These are phyloP conservation scores for Garcia nutans DNA, from an alignment of 345 rosid species.

Conservation along the genomic window DNA sequence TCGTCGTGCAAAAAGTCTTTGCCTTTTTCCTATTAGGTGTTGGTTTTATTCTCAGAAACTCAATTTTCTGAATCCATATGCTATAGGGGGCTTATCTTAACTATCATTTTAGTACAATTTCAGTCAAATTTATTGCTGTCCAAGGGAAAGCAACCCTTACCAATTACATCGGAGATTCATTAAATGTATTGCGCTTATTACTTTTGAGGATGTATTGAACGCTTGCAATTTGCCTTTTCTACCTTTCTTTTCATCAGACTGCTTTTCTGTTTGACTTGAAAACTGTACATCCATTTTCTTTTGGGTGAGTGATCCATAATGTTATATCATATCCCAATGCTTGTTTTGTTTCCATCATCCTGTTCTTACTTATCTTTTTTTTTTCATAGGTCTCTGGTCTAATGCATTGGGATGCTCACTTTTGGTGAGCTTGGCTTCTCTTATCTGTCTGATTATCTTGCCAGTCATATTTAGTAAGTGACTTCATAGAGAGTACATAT, in stretches of 20 bases:
- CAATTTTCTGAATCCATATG: too few species aligned
- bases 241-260: not conserved
- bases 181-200: not conserved
- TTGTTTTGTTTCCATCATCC: not conserved
- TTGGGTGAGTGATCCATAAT: not conserved
- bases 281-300: not conserved
- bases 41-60: not conserved
- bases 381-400: slow-evolving; percentile 62
- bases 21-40: not conserved
- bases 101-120: not conserved
- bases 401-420: slow-evolving; percentile 94
- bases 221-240: not conserved
- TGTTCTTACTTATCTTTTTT: not conserved
- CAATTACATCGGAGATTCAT: not conserved
- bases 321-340: not conserved
- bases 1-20: not conserved
- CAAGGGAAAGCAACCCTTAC: not conserved
- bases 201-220: not conserved
- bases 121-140: not conserved
- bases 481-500: slow-evolving; percentile 10
- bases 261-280: not conserved
- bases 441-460: slow-evolving; percentile 76
- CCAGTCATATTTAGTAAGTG: slow-evolving; percentile 80
- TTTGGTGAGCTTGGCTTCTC: slow-evolving; percentile 96
- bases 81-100: not conserved